Conservation (phyloP, 2,329 filamentous ascomycete species). For the Neopestalotiopsis sp. region DNA sequence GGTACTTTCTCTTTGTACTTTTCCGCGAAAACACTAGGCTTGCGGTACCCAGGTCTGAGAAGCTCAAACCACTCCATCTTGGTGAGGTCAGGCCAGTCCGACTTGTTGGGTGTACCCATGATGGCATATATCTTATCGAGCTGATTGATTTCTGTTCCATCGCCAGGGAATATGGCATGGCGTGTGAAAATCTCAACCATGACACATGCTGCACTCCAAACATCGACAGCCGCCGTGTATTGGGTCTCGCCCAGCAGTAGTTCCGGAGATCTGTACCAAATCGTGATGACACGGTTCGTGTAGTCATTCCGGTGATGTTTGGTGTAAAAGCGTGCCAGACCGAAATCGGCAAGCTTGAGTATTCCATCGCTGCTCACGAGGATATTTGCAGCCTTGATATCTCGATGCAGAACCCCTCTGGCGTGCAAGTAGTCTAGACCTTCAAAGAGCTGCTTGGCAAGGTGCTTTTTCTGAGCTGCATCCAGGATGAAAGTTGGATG, state of each 20-base stretch:
- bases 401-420: slow-evolving; percentile 91
- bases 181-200: slow-evolving; percentile 96
- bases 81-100: slow-evolving; percentile 87
- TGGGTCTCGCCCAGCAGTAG: slow-evolving; percentile 89
- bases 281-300: slow-evolving; percentile 97
- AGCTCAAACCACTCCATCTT: slow-evolving; percentile 98
- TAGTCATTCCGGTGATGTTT: slow-evolving; percentile 93
- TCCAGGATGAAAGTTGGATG: slow-evolving; percentile 91
- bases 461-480: slow-evolving; percentile 85
- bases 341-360: slow-evolving; percentile 94
- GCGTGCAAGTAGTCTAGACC: slow-evolving; percentile 93
- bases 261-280: slow-evolving; percentile 95
- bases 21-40: slow-evolving; percentile 78
- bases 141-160: slow-evolving; percentile 94
- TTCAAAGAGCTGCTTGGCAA: slow-evolving; percentile 91
- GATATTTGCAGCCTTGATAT: slow-evolving; percentile 98
- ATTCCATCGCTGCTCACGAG: slow-evolving; percentile 88
- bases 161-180: slow-evolving; percentile 92
- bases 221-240: slow-evolving; percentile 88
- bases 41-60: slow-evolving; percentile 76
- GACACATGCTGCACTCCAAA: slow-evolving; percentile 97
- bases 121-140: slow-evolving; percentile 96
- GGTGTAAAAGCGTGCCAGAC: slow-evolving; percentile 92
- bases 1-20: slow-evolving; percentile 81
- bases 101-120: slow-evolving; percentile 83